Conservation (phyloP, 169 alveolate genomes). For the Cryptosporidium tyzzeri region DNA sequence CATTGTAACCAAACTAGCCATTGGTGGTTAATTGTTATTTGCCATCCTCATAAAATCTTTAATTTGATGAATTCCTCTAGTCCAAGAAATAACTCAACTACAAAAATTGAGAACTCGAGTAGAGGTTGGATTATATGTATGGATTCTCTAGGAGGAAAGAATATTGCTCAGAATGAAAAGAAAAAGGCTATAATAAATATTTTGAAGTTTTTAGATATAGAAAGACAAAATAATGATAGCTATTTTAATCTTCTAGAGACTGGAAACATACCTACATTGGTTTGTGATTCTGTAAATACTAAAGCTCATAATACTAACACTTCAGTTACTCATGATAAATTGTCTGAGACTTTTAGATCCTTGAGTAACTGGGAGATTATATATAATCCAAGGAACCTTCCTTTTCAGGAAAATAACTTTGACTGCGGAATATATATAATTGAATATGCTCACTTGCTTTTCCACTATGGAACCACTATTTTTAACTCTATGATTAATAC, state of each 20-base stretch:
- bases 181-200: constrained; percentile 12
- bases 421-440: constrained; percentile 68
- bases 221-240: constrained; percentile 14
- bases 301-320: background rate
- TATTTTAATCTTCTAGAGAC: constrained; percentile 5
- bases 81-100: background rate
- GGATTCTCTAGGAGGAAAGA: constrained; percentile 58
- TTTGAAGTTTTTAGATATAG: constrained; percentile 41
- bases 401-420: constrained; percentile 53
- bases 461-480: constrained; percentile 40
- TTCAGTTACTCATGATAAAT: background rate
- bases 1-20: constrained; percentile 36
- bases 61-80: background rate
- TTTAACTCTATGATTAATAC: constrained; percentile 24
- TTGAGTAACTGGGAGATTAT: constrained; percentile 40
- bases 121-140: constrained; percentile 69
- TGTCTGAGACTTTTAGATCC: background rate
- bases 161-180: constrained; percentile 9
- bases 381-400: constrained; percentile 53
- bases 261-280: background rate
- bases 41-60: constrained; percentile 47
- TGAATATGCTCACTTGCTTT: constrained; percentile 52
- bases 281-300: background rate
- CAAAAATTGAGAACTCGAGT: constrained; percentile 8
- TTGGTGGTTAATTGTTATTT: constrained; percentile 61